Conservation (phyloP, 805 yeast species). For the Myxozyma vanderwaltii region DNA sequence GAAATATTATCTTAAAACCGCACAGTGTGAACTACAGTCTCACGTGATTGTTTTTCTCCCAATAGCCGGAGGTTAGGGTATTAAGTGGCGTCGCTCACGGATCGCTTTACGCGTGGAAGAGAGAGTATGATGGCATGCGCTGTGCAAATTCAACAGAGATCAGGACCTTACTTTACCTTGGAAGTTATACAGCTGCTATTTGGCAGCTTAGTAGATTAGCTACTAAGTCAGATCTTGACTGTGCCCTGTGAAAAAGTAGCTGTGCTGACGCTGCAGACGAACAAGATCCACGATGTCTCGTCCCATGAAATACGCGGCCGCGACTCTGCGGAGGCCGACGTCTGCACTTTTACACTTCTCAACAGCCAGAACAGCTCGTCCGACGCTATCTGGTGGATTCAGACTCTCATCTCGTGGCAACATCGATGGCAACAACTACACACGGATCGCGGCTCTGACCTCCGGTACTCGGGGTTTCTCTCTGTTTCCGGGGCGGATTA, state of each 20-base stretch:
- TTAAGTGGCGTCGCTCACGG: background rate
- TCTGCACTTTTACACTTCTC: background rate
- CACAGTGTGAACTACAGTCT: too few species aligned
- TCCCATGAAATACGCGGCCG: constrained; percentile 9
- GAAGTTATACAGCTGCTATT: too few species aligned
- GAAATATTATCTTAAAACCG: too few species aligned
- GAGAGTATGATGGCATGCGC: too few species aligned
- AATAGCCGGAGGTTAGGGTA: background rate
- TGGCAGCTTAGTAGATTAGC: background rate
- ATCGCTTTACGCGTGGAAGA: too few species aligned
- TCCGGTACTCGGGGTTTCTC: constrained; percentile 22
- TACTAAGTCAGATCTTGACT: background rate
- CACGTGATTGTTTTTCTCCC: background rate
- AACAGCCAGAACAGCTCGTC: constrained; percentile 1
- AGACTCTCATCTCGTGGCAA: background rate
- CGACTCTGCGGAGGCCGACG: constrained; percentile 1
- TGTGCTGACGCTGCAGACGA: background rate
- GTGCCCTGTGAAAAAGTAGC: background rate
- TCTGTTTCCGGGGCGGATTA: constrained; percentile 30
- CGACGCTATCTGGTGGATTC: background rate
- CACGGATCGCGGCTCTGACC: constrained; percentile 7
- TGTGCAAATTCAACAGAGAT: too few species aligned
- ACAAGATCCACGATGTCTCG: constrained; percentile 6
- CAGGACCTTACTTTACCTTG: too few species aligned
- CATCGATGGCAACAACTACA: constrained; percentile 2